Evolutionary conservation across 495 filamentous ascomycete genomes (phyloP).

Genomic region (Tuber magnatum): DNA sequence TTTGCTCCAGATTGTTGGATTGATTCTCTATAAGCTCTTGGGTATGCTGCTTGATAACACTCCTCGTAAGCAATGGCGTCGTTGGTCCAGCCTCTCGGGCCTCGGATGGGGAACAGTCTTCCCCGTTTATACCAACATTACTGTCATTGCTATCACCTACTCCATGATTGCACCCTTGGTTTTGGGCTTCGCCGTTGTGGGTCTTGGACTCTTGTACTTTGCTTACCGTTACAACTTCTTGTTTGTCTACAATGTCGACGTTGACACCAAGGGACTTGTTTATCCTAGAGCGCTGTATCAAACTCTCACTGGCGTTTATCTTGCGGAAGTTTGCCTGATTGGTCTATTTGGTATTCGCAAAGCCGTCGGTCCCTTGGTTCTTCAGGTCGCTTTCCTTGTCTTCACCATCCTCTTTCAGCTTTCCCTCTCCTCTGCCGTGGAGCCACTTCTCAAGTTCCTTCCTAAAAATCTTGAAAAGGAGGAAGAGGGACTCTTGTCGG

Average conservation of each 20-base stretch:
- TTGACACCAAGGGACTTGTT: conserved; percentile 85
- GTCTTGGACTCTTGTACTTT: conserved; percentile 79
- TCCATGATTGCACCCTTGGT: conserved; percentile 86
- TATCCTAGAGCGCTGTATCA: conserved; percentile 90
- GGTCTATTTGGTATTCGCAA: conserved; percentile 73
- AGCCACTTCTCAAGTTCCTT: conserved; percentile 73
- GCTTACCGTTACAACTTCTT: conserved; percentile 94
- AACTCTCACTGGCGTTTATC: conserved; percentile 78
- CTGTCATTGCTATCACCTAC: conserved; percentile 82
- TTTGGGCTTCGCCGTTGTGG: conserved; percentile 76
- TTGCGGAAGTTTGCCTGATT: conserved; percentile 78
- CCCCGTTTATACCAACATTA: conserved; percentile 76
- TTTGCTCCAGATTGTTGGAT: conserved; percentile 68
- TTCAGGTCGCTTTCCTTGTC: conserved; percentile 76
- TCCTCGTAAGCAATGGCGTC: conserved; percentile 53
- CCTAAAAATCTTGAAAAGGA: conserved; percentile 51
- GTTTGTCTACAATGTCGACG: conserved; percentile 73
- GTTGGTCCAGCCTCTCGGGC: conserved; percentile 55
- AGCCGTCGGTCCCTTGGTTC: conserved; percentile 66
- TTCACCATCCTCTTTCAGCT: conserved; percentile 77
- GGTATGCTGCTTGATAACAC: conserved; percentile 58
- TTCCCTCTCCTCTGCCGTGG: conserved; percentile 67
- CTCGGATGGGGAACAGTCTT: conserved; percentile 84
- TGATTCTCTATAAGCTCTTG: conserved; percentile 68
- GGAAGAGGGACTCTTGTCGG: conserved; percentile 57